A percentile compares a stretch with the other conserved stretches of the same genome.
Conservation (phyloP, 768 basidiomycete species). For the Leccinum uliginosum region DNA sequence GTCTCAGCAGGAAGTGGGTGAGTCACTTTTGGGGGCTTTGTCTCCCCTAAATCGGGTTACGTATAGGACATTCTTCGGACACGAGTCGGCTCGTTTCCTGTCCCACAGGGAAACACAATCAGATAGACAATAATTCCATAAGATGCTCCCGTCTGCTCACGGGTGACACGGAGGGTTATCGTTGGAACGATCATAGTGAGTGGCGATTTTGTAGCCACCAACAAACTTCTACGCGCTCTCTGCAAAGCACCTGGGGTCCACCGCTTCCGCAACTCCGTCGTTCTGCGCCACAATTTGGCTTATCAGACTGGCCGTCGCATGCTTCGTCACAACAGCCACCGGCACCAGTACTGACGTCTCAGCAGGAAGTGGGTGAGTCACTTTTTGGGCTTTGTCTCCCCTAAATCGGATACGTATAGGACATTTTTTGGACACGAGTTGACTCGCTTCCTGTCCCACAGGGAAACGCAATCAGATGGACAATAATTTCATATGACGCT, state of each 20-base stretch:
- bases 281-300: too few species aligned
- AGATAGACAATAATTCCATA: constrained; percentile 22
- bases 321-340: constrained; percentile 19
- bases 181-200: constrained; percentile 21
- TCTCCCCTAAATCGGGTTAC: not conserved
- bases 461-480: constrained; percentile 19
- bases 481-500: constrained; percentile 29
- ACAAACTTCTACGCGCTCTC: too few species aligned
- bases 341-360: constrained; percentile 11
- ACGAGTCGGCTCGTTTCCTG: constrained; percentile 31
- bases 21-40: constrained; percentile 5
- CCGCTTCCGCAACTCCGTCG: too few species aligned
- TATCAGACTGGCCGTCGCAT: constrained; percentile 35
- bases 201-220: too few species aligned
- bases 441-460: constrained; percentile 32
- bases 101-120: constrained; percentile 26
- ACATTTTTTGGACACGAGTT: constrained; percentile 27
- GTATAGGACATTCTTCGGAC: constrained; percentile 25
- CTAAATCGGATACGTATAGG: constrained; percentile 7
- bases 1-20: constrained; percentile 25
- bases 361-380: constrained; percentile 24
- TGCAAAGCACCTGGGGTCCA: too few species aligned
- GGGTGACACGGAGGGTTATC: constrained; percentile 24
- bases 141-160: constrained; percentile 23
- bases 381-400: not conserved